phyloP scores from a whole-genome alignment of 441 rosid species.

The Eruca vesicaria region DNA sequence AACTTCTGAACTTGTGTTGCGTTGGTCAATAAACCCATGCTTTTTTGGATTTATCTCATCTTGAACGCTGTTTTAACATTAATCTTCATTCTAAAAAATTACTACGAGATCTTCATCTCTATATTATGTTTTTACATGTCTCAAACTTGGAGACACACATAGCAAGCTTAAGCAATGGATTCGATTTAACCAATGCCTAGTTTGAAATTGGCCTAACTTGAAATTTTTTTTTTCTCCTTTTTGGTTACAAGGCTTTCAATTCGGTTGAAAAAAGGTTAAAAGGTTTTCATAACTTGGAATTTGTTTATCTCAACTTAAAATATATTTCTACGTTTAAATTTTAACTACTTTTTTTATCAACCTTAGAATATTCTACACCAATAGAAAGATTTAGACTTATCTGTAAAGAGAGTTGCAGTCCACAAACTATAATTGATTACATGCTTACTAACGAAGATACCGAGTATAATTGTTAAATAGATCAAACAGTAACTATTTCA shows the following conservation, averaged over 20 bases:
- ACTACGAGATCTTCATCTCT: slow-evolving; percentile 30
- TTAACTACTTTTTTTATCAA: no score
- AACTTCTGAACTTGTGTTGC: slow-evolving; percentile 25
- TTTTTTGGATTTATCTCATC: slow-evolving; percentile 28
- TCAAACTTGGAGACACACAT: slow-evolving; percentile 23
- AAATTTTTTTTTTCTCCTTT: background rate
- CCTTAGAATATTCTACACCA: no score
- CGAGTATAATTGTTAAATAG: background rate
- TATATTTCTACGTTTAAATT: background rate
- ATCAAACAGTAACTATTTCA: background rate
- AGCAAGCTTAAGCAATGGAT: slow-evolving; percentile 32
- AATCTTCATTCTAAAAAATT: background rate
- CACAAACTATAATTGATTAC: no score
- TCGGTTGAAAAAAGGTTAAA: no score
- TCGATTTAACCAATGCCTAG: slow-evolving; percentile 28
- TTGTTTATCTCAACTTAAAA: background rate
- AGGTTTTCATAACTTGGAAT: background rate
- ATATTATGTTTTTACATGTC: slow-evolving; percentile 30
- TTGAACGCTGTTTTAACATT: slow-evolving; percentile 2
- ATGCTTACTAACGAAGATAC: background rate
- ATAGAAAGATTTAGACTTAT: no score
- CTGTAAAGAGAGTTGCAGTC: no score
- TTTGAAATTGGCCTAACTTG: slow-evolving; percentile 11
- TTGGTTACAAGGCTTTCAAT: no score
- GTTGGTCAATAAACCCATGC: slow-evolving; percentile 26